These are phyloP conservation scores for Lenzites betulinus DNA, from an alignment of 768 basidiomycete genomes.

Conservation along the genomic window DNA sequence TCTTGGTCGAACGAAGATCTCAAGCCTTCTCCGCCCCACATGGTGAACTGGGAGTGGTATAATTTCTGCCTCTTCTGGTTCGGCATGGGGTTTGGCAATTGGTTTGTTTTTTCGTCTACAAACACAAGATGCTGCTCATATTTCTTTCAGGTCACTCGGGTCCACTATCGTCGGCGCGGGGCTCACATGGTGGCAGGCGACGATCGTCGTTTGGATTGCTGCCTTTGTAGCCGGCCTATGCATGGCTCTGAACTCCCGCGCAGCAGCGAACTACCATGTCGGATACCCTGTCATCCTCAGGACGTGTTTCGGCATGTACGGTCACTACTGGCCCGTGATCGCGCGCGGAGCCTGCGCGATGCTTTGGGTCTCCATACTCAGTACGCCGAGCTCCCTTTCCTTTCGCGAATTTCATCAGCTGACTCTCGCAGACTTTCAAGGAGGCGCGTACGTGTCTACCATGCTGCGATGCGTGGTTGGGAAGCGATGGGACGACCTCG, in stretches of 20 bases:
- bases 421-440: slow-evolving; percentile 18
- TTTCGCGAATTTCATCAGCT: not conserved
- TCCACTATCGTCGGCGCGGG: slow-evolving; percentile 23
- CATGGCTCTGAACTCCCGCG: slow-evolving; percentile 25
- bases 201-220: slow-evolving; percentile 24
- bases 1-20: slow-evolving; percentile 25
- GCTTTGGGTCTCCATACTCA: slow-evolving; percentile 23
- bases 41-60: slow-evolving; percentile 24
- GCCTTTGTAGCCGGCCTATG: slow-evolving; percentile 17
- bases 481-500: slow-evolving; percentile 18
- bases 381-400: not conserved
- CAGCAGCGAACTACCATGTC: slow-evolving; percentile 23
- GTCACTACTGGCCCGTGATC: slow-evolving; percentile 25
- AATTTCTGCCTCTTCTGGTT: slow-evolving; percentile 28
- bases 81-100: slow-evolving; percentile 26
- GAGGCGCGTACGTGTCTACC: slow-evolving; percentile 18
- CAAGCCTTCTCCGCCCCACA: slow-evolving; percentile 20
- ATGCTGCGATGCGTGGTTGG: slow-evolving; percentile 25
- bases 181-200: slow-evolving; percentile 24
- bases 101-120: slow-evolving; percentile 3
- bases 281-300: slow-evolving; percentile 25
- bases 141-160: slow-evolving; percentile 17
- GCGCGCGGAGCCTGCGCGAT: slow-evolving; percentile 21
- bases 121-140: not conserved
- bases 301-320: slow-evolving; percentile 25